Evolutionary conservation across 768 basidiomycete species (phyloP), one percentile per base, ranked within the genome.

Genomic region (Mrakia blollopis): DNA sequence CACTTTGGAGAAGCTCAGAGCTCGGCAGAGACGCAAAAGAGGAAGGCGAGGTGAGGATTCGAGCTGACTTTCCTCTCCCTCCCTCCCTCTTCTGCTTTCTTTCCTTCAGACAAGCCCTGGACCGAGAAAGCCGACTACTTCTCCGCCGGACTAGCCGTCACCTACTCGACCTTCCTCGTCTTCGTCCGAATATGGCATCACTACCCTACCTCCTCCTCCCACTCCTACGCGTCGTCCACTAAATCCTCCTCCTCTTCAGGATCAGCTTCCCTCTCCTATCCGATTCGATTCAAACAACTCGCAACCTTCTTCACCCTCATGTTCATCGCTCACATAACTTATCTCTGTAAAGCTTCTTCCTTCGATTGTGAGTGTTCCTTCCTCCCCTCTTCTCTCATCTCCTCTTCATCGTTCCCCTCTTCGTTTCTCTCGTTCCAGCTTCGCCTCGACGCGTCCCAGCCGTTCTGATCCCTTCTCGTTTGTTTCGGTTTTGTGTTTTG

Each of bases 51-150:
- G 28, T 10, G 57, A 28, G 25, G 10, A n/a, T 57, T n/a, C 3
- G 9, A 13, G 25, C 65, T 63, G 21, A 16, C 32, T 35, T 68
- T 32, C 21, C 28, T 68, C 18, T 39, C 32, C 3, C 35, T 13
- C 30, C 5, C 47, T n/a, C 25, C 23, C 8, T 74, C 16, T 65
- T 52, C 21, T 23, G 16, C 63, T 28, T 28, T 25, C 41, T n/a
- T 63, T 41, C 41, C 60, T 28, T 23, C 80, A 93, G 96, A 98
- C 84, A 85, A 88, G 8, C 89, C 91, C 2, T 82, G 85, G 35
- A 98, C 95, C 2, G 97, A 99, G 83, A 91, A 90, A 79, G 76
- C 95, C 81, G 97, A 98, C 81, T 99, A 99, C 83, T 97, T 98
- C 83, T 93, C 93, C 4, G 97, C 97, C 8, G 94, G 91, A 0